Evolutionary conservation across 805 yeast species (phyloP), one percentile per base, ranked within the genome.

Genomic region (Wickerhamiella parazyma): DNA sequence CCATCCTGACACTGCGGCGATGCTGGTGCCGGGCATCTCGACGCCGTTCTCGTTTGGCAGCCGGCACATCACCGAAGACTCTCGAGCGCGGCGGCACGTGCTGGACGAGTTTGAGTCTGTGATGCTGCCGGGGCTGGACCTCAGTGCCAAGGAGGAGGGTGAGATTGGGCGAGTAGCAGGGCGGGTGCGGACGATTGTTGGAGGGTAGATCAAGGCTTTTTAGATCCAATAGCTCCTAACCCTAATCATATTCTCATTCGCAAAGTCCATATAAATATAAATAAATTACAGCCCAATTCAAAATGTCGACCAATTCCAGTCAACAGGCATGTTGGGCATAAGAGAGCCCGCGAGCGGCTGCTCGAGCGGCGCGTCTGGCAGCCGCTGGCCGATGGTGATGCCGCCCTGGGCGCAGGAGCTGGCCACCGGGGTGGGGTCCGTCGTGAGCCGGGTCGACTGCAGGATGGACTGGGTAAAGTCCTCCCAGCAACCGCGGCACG

Each of bases 241-340:
- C n/a, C n/a, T n/a, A n/a, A n/a, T n/a, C n/a, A n/a, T n/a, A n/a
- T n/a, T n/a, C n/a, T n/a, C n/a, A 11, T 16, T n/a, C 21, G 16
- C 8, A 34, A 12, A 12, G 14, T 24, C 17, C 6, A 33, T 17
- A 16, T 18, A 6, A 6, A 18, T 8, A 33, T 33, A 33, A 17
- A 31, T 41, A 25, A 21, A 29, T n/a, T 12, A 22, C 19, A 16
- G 26, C 19, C 28, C 16, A 22, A 3, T 9, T 36, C 63, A 78
- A 52, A 78, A 78, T 16, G 84, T 77, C 48, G 81, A 75, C 87
- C 87, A 79, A 53, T 74, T 75, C 86, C 86, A 79, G 56, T 79
- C 81, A 14, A 79, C 83, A 11, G 85, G 85, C 8, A 78, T 75
- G 21, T 36, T 45, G 6, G 43, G 47, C 31, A 37, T 37, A 10